Evolutionary conservation across 768 basidiomycete genomes (phyloP), one percentile per base, ranked within the genome.

Genomic region (Lactarius deliciosus): DNA sequence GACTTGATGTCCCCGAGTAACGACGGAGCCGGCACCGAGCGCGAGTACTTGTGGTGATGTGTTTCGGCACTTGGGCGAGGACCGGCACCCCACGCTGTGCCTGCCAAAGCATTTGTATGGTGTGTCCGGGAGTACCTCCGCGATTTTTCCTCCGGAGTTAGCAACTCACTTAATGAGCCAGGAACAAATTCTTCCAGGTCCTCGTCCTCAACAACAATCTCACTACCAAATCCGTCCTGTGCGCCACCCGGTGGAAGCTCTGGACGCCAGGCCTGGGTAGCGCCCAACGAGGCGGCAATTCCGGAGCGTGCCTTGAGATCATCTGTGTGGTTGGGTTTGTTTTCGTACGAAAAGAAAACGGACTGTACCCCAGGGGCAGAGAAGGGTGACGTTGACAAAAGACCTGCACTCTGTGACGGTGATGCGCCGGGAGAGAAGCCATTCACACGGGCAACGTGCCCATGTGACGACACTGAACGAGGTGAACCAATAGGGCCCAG

Each of bases 171-270:
- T 57, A 98, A 79, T 5, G 89, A 92, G 63, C 91, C 88, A 0
- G 96, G 96, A 36, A 98, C 75, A 75, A 98, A 91, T 64, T 94
- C 95, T 73, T 94, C 93, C 57, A 92, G 74, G 70, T 95, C 92
- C 55, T 87, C 92, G 58, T 90, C 90, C 22, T 87, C 87, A 0
- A 84, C 84, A 41, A 77, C 76, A 20, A 82, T 83, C 20, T 75
- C 77, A 56, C 71, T 68, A 38, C 69, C 61, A 32, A 69, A 64
- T 28, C 30, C 59, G 30, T 63, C 68, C 40, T 55, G 61, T 30
- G 57, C 57, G 8, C 65, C 61, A 0, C 60, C 67, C 54, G 57
- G 60, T 34, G 66, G 45, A 65, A 57, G 43, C 20, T 75, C 74
- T 16, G 71, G 62, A 11, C 70, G 68, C 82, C 82, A 73, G 76